Conservation (phyloP, 768 basidiomycete genomes). For the Boletus reticulatus region DNA sequence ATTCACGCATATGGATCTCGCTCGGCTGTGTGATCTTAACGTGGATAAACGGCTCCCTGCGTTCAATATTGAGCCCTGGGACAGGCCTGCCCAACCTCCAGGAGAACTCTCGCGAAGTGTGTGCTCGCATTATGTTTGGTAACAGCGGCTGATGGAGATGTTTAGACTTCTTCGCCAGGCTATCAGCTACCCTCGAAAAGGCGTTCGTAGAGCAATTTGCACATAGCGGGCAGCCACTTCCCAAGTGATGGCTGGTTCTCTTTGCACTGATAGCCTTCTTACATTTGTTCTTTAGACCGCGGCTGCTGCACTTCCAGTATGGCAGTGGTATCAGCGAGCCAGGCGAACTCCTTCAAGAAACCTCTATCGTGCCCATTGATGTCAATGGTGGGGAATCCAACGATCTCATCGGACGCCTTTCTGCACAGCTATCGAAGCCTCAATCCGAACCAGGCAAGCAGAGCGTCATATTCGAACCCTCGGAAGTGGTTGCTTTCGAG, state of each 20-base stretch:
- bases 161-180: constrained; percentile 48
- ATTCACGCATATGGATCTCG: constrained; percentile 69
- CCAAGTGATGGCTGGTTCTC: constrained; percentile 27
- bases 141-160: constrained; percentile 8
- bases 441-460: constrained; percentile 35
- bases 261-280: background rate
- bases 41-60: constrained; percentile 49
- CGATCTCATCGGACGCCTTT: constrained; percentile 55
- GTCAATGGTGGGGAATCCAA: constrained; percentile 43
- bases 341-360: constrained; percentile 32
- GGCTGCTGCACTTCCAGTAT: constrained; percentile 58
- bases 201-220: constrained; percentile 38
- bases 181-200: constrained; percentile 45
- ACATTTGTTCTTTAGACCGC: constrained; percentile 20
- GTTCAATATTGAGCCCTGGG: constrained; percentile 43
- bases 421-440: constrained; percentile 33
- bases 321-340: constrained; percentile 41
- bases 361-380: constrained; percentile 53
- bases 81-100: constrained; percentile 33
- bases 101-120: constrained; percentile 45
- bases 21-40: constrained; percentile 53
- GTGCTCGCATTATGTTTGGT: constrained; percentile 2
- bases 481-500: constrained; percentile 63
- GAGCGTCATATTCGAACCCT: constrained; percentile 60
- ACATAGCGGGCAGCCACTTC: constrained; percentile 30